Base-by-base conservation (phyloP, 768 basidiomycete genomes). In the Saitozyma sp. region DNA sequence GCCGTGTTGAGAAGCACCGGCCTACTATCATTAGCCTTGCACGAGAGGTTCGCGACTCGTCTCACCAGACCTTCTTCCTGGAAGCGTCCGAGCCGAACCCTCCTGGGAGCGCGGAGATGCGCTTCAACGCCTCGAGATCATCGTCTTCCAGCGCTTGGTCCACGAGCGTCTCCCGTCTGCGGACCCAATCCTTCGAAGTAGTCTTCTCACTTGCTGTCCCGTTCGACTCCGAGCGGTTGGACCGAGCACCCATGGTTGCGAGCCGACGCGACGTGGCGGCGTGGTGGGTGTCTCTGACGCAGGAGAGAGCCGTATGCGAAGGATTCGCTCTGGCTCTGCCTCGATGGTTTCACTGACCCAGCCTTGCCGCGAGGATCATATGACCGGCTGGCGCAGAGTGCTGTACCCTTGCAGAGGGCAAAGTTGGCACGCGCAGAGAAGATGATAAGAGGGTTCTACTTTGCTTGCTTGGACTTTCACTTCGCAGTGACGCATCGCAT, bases 1-100 rank as follows among this genome's bases (percentile, higher is more conserved):
- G 64, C 70, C 54, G 65, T 48, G 37, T 56, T 48, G 2, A 73
- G 50, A 8, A 58, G 40, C 13, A 60, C 45, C 43, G 58, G 65
- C 61, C 67, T 64, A 48, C 29, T 29, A 48, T 13, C 38, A 43
- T 55, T 17, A 39, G 17, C 16, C 45, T 17, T 46, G 14, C 38
- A 29, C 38, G 16, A 52, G 16, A 29, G 29, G 29, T 29, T 54
- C 20, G n/a, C 2, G 46, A 2, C 19, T 43, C 6, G 19, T 65
- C 79, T 50, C 50, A 78, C 80, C 81, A 81, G 39, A 69, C 78
- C 37, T 58, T 60, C 20, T 68, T 51, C 41, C 81, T 58, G 48
- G 79, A 66, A 40, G 68, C 73, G 38, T 73, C 59, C 11, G 65
- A 59, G 13, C 77, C 75, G 61, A 78, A 81, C 0, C 81, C 81